Conservation (phyloP, 495 filamentous ascomycete genomes). For the Tuber borchii region DNA sequence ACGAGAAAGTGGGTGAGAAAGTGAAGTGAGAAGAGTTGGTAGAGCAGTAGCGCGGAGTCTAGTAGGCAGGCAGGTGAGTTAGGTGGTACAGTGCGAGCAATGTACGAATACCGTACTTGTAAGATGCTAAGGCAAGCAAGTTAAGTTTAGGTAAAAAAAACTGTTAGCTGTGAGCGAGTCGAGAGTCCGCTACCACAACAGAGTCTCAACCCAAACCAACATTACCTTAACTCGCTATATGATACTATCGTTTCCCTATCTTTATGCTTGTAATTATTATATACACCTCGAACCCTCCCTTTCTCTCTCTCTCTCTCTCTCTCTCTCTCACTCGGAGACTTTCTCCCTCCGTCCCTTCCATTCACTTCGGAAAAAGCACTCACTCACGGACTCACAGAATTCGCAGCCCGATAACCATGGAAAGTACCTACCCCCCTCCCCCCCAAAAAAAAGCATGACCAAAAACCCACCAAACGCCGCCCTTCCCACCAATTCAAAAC, state of each 20-base stretch:
- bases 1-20: slow-evolving; percentile 15
- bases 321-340: neutral
- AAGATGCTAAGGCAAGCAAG: neutral
- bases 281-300: neutral
- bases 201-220: neutral
- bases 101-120: too few relatives aligned
- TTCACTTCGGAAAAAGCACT: neutral
- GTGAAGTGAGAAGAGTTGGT: neutral
- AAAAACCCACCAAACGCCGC: slow-evolving; percentile 1
- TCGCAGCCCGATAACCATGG: neutral
- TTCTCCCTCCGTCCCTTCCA: neutral
- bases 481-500: slow-evolving; percentile 2
- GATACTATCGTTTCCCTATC: neutral
- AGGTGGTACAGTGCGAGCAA: neutral
- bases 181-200: neutral
- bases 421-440: neutral
- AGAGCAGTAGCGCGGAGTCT: neutral
- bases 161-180: neutral
- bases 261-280: neutral
- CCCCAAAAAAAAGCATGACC: neutral
- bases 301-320: neutral
- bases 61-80: too few relatives aligned
- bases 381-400: neutral
- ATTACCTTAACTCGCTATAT: neutral
- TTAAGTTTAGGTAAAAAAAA: neutral